These are phyloP conservation scores for Candida awuae DNA, from an alignment of 805 yeast genomes.

Conservation along the genomic window DNA sequence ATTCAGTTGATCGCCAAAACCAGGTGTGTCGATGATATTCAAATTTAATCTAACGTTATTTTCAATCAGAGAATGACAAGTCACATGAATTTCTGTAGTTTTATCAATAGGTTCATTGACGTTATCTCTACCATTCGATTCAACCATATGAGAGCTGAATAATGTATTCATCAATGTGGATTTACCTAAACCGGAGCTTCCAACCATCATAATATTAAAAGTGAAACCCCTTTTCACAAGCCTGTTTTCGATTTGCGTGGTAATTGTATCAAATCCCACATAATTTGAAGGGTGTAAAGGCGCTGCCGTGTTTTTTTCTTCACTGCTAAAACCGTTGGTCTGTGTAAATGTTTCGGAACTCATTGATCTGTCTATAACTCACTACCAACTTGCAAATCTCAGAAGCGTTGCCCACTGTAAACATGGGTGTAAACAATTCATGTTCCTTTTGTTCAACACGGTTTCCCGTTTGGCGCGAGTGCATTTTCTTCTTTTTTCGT, in stretches of 20 bases:
- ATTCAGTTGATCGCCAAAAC: slow-evolving; percentile 94
- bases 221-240: slow-evolving; percentile 89
- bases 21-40: slow-evolving; percentile 93
- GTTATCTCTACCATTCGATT: slow-evolving; percentile 62
- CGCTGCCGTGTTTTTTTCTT: background rate
- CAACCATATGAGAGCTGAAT: slow-evolving; percentile 73
- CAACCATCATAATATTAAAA: slow-evolving; percentile 90
- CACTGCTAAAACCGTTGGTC: background rate
- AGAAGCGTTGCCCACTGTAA: no score
- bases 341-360: background rate
- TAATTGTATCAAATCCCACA: slow-evolving; percentile 96
- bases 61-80: slow-evolving; percentile 66
- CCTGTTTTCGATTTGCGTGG: slow-evolving; percentile 89
- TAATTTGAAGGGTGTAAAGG: slow-evolving; percentile 56
- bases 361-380: background rate
- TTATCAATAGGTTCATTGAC: slow-evolving; percentile 69
- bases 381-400: background rate
- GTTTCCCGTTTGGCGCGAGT: no score
- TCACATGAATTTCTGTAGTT: slow-evolving; percentile 76
- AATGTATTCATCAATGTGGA: slow-evolving; percentile 86
- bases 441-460: no score
- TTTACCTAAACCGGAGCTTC: slow-evolving; percentile 90
- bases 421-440: no score
- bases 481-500: no score
- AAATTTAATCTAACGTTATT: slow-evolving; percentile 80